Conservation (phyloP, 2,329 filamentous ascomycete genomes). For the Colletotrichum sansevieriae region DNA sequence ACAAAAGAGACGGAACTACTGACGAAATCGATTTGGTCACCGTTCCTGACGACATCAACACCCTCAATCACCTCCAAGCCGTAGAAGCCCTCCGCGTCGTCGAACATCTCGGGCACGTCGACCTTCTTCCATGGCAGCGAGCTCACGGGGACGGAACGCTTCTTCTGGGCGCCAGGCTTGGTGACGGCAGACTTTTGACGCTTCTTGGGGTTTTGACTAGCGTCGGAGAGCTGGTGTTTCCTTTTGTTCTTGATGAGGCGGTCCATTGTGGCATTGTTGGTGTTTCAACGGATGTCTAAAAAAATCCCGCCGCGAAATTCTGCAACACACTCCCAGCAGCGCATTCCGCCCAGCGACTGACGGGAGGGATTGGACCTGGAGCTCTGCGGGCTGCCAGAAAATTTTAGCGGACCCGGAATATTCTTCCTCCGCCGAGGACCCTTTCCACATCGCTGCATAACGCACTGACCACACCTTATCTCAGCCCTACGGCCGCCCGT, state of each 20-base stretch:
- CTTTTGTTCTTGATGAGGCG: slow-evolving; percentile 39
- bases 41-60: slow-evolving; percentile 83
- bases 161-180: slow-evolving; percentile 45
- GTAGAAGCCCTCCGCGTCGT: slow-evolving; percentile 94
- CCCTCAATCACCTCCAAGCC: slow-evolving; percentile 92
- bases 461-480: slow-evolving; percentile 50
- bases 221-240: slow-evolving; percentile 33
- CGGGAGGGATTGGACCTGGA: neutral
- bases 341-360: neutral
- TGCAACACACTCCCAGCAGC: slow-evolving; percentile 14
- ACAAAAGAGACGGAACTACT: slow-evolving; percentile 34
- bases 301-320: slow-evolving; percentile 28
- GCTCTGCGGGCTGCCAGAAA: slow-evolving; percentile 20
- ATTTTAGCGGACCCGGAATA: slow-evolving; percentile 39
- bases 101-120: slow-evolving; percentile 80
- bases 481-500: slow-evolving; percentile 44
- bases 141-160: slow-evolving; percentile 58
- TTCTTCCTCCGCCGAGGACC: neutral
- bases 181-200: slow-evolving; percentile 37
- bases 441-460: accelerated
- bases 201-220: slow-evolving; percentile 31
- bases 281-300: neutral
- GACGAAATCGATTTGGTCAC: slow-evolving; percentile 70
- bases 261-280: slow-evolving; percentile 28
- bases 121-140: slow-evolving; percentile 69